These are phyloP conservation scores for Echites panduratus DNA, from an alignment of 257 asterid genomes.

Conservation along the genomic window DNA sequence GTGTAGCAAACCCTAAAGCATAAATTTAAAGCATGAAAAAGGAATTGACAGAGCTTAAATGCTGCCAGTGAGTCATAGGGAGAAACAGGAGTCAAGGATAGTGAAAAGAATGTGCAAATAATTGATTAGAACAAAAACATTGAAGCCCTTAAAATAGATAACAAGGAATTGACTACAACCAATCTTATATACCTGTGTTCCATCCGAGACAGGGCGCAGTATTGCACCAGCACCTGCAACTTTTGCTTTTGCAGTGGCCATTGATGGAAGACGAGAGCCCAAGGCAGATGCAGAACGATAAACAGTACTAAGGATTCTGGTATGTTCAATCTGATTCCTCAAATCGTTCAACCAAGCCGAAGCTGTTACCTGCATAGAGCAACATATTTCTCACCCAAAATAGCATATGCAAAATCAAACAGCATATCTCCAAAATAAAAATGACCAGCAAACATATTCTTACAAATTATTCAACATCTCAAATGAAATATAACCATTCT, in stretches of 20 bases:
- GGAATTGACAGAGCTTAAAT: background rate
- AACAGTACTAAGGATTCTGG: slow-evolving; percentile 87
- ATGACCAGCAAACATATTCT: background rate
- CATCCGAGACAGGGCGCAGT: slow-evolving; percentile 81
- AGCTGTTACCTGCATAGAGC: slow-evolving; percentile 70
- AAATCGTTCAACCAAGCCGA: slow-evolving; percentile 98
- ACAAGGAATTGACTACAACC: background rate
- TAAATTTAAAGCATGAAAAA: background rate
- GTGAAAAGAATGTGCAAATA: background rate
- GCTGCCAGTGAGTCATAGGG: background rate
- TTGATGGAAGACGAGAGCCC: slow-evolving; percentile 97
- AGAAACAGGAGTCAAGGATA: background rate
- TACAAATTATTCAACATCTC: background rate
- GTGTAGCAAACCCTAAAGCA: background rate
- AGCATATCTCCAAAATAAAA: background rate
- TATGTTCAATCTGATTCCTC: slow-evolving; percentile 83
- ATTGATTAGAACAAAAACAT: background rate
- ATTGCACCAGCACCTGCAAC: slow-evolving; percentile 99
- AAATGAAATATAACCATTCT: background rate
- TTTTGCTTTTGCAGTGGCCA: slow-evolving; percentile 86
- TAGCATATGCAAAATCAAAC: background rate
- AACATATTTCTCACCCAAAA: slow-evolving; percentile 1
- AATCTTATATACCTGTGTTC: slow-evolving; percentile 64
- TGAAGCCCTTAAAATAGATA: background rate
- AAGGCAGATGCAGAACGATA: slow-evolving; percentile 97